These are phyloP conservation scores for Cladosporium sp. DNA, from an alignment of 2,329 filamentous ascomycete genomes.

Conservation along the genomic window DNA sequence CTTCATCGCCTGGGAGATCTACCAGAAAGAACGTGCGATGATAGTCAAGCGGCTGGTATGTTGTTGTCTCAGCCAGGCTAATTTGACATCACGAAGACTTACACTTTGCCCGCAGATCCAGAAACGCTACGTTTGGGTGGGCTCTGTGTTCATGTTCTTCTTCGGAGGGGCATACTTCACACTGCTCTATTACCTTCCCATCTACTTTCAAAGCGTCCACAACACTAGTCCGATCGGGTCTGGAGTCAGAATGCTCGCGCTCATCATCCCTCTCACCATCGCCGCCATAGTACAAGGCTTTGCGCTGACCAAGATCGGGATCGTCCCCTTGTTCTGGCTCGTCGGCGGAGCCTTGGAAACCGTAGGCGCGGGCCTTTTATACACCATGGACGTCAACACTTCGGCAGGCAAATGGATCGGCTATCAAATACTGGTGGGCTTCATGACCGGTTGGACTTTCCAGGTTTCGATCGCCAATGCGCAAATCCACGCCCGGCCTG, in stretches of 20 bases:
- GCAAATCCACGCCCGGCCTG: conserved; percentile 35
- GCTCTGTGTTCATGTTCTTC: neutral
- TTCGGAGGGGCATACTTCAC: conserved; percentile 6
- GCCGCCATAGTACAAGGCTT: neutral
- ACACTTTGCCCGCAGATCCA: conserved; percentile 2
- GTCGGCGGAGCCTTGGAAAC: conserved; percentile 22
- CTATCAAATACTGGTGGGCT: conserved; percentile 53
- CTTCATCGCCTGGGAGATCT: conserved; percentile 35
- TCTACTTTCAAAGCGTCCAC: conserved; percentile 35
- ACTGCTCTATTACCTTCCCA: conserved; percentile 31
- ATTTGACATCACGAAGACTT: neutral
- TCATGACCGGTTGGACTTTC: conserved; percentile 49
- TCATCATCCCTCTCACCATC: neutral
- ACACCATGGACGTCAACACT: conserved; percentile 41
- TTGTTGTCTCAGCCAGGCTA: neutral
- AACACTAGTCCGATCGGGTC: conserved; percentile 25
- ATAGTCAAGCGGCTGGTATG: neutral
- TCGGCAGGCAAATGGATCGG: conserved; percentile 52
- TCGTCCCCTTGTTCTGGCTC: conserved; percentile 38
- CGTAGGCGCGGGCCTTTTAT: conserved; percentile 28
- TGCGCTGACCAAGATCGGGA: conserved; percentile 34
- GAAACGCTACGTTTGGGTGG: neutral
- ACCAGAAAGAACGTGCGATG: neutral
- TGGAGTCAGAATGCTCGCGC: conserved; percentile 27
- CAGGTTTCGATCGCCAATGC: conserved; percentile 39